Percentiles rank a stretch among this genome's conserved stretches.
These are phyloP conservation scores for Polyplosphaeria fusca DNA, from an alignment of 495 filamentous ascomycete species.

Conservation along the genomic window DNA sequence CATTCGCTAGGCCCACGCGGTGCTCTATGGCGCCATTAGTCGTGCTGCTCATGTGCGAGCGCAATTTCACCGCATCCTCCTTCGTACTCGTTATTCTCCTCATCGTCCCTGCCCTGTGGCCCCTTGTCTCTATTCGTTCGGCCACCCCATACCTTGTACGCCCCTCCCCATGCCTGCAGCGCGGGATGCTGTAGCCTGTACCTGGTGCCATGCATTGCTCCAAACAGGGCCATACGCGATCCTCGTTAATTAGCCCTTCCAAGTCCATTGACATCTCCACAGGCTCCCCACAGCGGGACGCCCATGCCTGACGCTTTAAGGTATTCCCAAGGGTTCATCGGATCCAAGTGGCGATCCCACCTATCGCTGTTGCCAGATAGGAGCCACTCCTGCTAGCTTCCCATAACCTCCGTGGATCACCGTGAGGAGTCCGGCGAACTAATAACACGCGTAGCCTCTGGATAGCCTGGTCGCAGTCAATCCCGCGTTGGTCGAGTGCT, in stretches of 20 bases:
- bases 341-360: neutral
- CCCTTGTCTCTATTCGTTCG: neutral
- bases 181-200: neutral
- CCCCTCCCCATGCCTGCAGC: neutral
- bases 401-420: slow-evolving; percentile 12
- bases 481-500: no score
- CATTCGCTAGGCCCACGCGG: slow-evolving; percentile 1
- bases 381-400: slow-evolving; percentile 15
- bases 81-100: neutral
- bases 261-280: neutral
- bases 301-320: neutral
- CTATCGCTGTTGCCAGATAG: slow-evolving; percentile 14
- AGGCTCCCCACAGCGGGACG: slow-evolving; percentile 5
- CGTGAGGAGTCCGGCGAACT: slow-evolving; percentile 15
- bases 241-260: slow-evolving; percentile 2
- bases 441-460: slow-evolving; percentile 5
- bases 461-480: slow-evolving; percentile 13
- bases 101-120: neutral
- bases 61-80: neutral
- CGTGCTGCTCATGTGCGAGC: neutral
- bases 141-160: neutral
- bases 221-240: neutral
- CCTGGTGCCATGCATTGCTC: neutral
- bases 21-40: neutral
- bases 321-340: slow-evolving; percentile 2